Evolutionary conservation across 2,329 filamentous ascomycete genomes (phyloP), one percentile per base, ranked within the genome.

Genomic region (Arachnomyces sp.): DNA sequence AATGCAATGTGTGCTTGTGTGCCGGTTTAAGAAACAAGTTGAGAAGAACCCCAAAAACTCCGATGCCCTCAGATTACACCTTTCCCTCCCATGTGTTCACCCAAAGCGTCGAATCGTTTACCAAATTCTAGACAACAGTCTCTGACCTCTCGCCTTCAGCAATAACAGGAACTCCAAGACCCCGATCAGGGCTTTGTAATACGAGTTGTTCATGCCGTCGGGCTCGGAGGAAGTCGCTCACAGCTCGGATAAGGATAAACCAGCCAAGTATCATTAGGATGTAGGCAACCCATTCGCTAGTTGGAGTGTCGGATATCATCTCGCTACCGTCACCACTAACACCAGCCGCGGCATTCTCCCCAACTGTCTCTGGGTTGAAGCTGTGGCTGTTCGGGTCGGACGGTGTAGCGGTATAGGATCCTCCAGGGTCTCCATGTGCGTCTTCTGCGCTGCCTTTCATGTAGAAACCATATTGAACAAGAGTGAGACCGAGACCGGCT

Each of bases 381-480:
- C 86, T 77, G 66, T 96, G 89, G 36, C 80, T 78, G 58, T 96
- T 96, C 1, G 92, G 92, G 54, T 96, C 86, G 0, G 80, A 75
- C 0, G 92, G 90, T 30, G 79, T 74, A 3, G 80, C 75, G 52
- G 81, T 59, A 14, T 54, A 18, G 5, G 20, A 15, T 3, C 36
- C 36, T 15, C 60, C 39, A 29, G 49, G 40, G 48, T 59, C 44
- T 38, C 49, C 82, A 8, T 59, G 28, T 28, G 20, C 57, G 3
- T 67, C 68, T 43, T 59, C 53, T 14, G 68, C 67, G 40, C 63
- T 65, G 34, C 76, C 77, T 59, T 88, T 92, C 85, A 96, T 93
- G 52, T 87, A 88, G 64, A 98, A 96, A 25, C 92, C 92, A 57
- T 93, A 96, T 61, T 96, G 90, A 35, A 98, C 88, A 8, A 98